Base-by-base conservation (phyloP, 2,329 filamentous ascomycete species). In the Aureobasidium leucospermi region DNA sequence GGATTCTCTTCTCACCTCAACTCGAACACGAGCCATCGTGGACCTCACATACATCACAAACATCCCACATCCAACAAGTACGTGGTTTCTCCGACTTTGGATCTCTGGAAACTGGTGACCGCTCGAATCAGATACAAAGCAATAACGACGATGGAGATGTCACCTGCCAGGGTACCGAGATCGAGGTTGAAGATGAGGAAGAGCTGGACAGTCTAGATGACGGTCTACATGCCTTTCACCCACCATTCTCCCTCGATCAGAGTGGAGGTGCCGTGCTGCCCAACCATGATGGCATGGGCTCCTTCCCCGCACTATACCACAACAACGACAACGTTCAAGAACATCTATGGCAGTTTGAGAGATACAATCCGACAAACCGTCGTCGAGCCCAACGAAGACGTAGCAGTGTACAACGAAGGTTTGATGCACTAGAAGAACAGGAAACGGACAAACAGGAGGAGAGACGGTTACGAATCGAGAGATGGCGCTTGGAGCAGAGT, bases 131-230 rank as follows among this genome's bases (percentile, higher is more conserved):
- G 31, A 78, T 78, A 48, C 77, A 81, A 59, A 75, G 76, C 43
- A 76, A 78, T 49, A 75, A 75, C 29, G 71, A 73, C 46, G 69
- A 67, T 19, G 74, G 75, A 42, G 70, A 73, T 61, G 65, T 70
- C 11, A 76, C 74, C 7, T 74, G 72, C 62, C 70, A 74, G 47
- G 76, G 73, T 13, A 78, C 73, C 4, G 76, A 74, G 11, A 62
- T 64, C 29, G 72, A 78, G 41, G 79, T 80, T 23, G 84, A 86
- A 58, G 88, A 89, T 32, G 87, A 90, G 63, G 85, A 81, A 29
- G 93, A 97, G 71, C 79, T 97, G 46, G 94, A 99, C 71, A 96
- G 91, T 70, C 80, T 97, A 42, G 93, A 97, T 71, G 92, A 93
- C 69, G 92, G 95, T 58, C 79, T 97, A 1, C 88, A 92, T 64